Evolutionary conservation across 805 yeast genomes (phyloP), one percentile per base, ranked within the genome.

Genomic region (Pichia nanzhaoensis): DNA sequence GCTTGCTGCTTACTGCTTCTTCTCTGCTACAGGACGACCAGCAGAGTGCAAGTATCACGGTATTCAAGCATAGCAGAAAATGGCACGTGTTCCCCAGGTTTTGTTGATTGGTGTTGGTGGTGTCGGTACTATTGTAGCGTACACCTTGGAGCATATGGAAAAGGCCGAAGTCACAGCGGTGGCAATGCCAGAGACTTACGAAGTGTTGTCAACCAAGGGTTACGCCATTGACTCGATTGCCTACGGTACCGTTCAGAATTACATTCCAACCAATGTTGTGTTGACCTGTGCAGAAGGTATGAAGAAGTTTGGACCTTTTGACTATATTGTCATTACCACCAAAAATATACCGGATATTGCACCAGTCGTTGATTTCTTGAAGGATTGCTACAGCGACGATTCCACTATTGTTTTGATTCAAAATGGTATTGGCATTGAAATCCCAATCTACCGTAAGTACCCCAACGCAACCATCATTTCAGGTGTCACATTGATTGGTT

Each of bases 81-180:
- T 22, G 24, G 3, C 34, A 9, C 19, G 34, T 9, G 39, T 34
- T 14, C 37, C 52, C 16, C 46, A 48, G 9, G 39, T 52, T 12
- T 37, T 52, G 13, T 64, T 84, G 5, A 72, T 85, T 28, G 95
- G 95, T 5, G 73, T 86, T 2, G 95, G 95, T 5, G 95, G 95
- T 16, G 90, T 86, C 5, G 95, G 95, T 27, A 71, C 85, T 2
- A 75, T 86, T 24, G 79, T 80, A 3, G 85, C 93, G 0, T 70
- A 78, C 38, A 77, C 84, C 0, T 66, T 86, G 24, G 67, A 67
- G 49, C 64, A 65, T 44, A 66, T 69, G 34, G 74, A 70, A 0
- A 63, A 67, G 37, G 68, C 76, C 10, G 62, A 67, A 7, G 74
- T 77, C 7, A 82, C 81, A 65, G 39, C 52, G 64, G 82, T 82